A percentile compares a stretch with the other conserved stretches of the same genome.
These are phyloP conservation scores for Linnemannia zychae DNA, from an alignment of 192 early-diverging fungal species.

Conservation along the genomic window DNA sequence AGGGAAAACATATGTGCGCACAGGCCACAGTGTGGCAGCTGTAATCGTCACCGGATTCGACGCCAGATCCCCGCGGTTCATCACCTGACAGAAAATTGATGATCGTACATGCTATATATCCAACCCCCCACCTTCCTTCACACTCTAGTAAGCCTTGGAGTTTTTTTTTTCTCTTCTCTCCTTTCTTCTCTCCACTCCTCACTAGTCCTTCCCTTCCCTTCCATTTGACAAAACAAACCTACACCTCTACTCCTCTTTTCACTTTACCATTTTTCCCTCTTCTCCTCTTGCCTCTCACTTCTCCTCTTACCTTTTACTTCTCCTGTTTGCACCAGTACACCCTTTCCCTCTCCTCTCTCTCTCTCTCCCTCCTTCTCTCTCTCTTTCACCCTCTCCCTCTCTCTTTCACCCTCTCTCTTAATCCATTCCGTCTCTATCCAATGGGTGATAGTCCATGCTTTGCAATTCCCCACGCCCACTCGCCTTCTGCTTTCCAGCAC, in stretches of 20 bases:
- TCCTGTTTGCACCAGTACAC: not conserved
- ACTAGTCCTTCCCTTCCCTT: no score
- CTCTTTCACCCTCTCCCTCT: not conserved
- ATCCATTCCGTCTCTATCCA: not conserved
- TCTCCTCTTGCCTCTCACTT: not conserved
- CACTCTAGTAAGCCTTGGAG: not conserved
- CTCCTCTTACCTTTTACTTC: not conserved
- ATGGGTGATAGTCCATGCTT: constrained; percentile 59
- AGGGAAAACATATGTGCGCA: not conserved
- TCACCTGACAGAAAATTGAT: not conserved
- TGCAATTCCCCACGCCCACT: constrained; percentile 52
- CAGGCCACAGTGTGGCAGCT: no score
- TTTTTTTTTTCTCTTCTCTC: not conserved
- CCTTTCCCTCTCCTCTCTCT: not conserved
- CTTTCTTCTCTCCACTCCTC: not conserved
- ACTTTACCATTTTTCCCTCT: not conserved
- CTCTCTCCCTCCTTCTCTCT: not conserved
- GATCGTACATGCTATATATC: not conserved
- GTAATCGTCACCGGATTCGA: not conserved
- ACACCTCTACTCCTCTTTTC: no score
- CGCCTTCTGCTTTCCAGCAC: constrained; percentile 55
- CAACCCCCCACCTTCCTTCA: not conserved
- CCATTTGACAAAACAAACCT: no score
- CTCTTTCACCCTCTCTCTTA: not conserved
- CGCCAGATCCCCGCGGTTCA: not conserved